Evolutionary conservation across 495 filamentous ascomycete species (phyloP).

Genomic region (Aspergillus bertholletiae): DNA sequence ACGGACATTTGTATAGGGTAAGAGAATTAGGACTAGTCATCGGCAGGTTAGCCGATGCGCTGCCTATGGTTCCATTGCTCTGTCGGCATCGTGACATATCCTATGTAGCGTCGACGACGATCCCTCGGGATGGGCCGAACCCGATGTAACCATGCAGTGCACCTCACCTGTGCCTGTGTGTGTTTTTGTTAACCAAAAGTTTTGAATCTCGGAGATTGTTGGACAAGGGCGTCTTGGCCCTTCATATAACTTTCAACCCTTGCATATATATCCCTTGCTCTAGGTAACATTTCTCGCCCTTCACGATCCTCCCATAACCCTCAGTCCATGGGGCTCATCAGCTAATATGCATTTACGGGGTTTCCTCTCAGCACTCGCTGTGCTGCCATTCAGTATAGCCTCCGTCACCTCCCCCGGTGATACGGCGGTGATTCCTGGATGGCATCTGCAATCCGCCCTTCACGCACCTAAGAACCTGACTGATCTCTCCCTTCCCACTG

Average conservation of each 20-base stretch:
- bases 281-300: too few species aligned
- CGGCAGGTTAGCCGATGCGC: not conserved
- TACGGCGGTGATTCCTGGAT: slow-evolving; percentile 45
- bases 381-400: not conserved
- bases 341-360: not conserved
- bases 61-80: not conserved
- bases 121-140: not conserved
- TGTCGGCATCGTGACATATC: not conserved
- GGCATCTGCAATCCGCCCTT: slow-evolving; percentile 53
- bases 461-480: slow-evolving; percentile 30
- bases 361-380: not conserved
- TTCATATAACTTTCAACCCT: too few species aligned
- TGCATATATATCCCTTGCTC: too few species aligned
- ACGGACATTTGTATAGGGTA: too few species aligned
- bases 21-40: too few species aligned
- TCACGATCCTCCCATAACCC: too few species aligned
- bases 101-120: not conserved
- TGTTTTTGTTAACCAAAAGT: too few species aligned
- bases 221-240: too few species aligned
- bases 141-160: not conserved
- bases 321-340: too few species aligned
- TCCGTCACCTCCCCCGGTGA: slow-evolving; percentile 28
- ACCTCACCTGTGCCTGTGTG: too few species aligned
- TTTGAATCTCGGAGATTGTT: too few species aligned
- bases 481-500: slow-evolving; percentile 40